Percentiles rank a stretch among this genome's conserved stretches.
These are phyloP conservation scores for Septoria linicola DNA, from an alignment of 2,329 filamentous ascomycete genomes.

Conservation along the genomic window DNA sequence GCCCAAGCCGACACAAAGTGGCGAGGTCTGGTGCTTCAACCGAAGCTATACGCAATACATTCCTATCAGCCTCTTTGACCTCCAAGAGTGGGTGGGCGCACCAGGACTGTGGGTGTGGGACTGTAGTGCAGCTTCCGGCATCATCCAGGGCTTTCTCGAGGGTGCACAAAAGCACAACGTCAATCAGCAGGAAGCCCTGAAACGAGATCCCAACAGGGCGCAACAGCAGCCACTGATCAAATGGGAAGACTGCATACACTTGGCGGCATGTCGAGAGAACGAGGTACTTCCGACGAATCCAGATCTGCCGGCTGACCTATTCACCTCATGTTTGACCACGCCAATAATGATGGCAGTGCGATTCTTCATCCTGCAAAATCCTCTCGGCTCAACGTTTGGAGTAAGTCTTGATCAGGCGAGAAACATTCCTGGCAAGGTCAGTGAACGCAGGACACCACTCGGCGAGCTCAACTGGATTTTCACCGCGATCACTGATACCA, in stretches of 20 bases:
- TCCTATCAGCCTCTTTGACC: conserved; percentile 88
- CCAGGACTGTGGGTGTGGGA: conserved; percentile 98
- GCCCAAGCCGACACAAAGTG: conserved; percentile 89
- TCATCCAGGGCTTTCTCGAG: conserved; percentile 89
- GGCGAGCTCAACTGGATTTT: conserved; percentile 99
- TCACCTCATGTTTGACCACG: conserved; percentile 92
- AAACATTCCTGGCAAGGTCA: conserved; percentile 84
- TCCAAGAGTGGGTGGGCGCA: conserved; percentile 93
- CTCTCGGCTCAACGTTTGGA: conserved; percentile 56
- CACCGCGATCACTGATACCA: conserved; percentile 97
- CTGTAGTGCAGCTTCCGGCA: conserved; percentile 93
- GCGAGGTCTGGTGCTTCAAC: conserved; percentile 99
- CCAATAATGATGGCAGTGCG: conserved; percentile 96
- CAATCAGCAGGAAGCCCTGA: conserved; percentile 74
- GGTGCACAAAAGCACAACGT: conserved; percentile 94
- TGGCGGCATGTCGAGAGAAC: conserved; percentile 85
- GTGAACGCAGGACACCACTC: conserved; percentile 87
- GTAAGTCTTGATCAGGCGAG: conserved; percentile 79
- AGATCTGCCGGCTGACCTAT: conserved; percentile 86
- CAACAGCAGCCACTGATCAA: conserved; percentile 45
- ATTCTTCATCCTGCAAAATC: conserved; percentile 95
- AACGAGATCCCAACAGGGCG: conserved; percentile 62
- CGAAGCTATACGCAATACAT: conserved; percentile 99
- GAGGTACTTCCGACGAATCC: conserved; percentile 96
- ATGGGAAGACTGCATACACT: conserved; percentile 85